Evolutionary conservation across 2,329 filamentous ascomycete genomes (phyloP).

Genomic region (Waltergamsia citrina): DNA sequence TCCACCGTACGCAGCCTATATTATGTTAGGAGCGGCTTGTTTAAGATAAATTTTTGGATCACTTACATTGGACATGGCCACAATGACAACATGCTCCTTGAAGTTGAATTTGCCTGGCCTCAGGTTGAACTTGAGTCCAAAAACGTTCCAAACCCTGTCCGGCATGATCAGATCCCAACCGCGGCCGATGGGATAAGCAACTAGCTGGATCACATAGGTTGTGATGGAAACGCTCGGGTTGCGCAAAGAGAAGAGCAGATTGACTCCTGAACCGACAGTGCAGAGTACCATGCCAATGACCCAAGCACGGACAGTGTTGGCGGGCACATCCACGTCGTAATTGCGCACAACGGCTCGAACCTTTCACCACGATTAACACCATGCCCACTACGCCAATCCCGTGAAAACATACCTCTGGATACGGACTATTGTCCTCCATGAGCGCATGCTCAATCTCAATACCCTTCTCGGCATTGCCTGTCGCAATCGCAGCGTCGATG

Average conservation of each 20-base stretch:
- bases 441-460: slow-evolving; percentile 46
- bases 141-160: slow-evolving; percentile 37
- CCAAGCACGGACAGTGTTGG: slow-evolving; percentile 57
- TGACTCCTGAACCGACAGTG: slow-evolving; percentile 51
- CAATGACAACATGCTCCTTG: slow-evolving; percentile 53
- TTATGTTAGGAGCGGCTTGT: too few relatives aligned
- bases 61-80: slow-evolving; percentile 55
- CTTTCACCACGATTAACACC: too few relatives aligned
- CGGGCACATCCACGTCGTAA: slow-evolving; percentile 53
- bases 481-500: slow-evolving; percentile 46
- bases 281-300: slow-evolving; percentile 50
- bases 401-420: slow-evolving; percentile 43
- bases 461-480: slow-evolving; percentile 45
- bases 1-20: slow-evolving; percentile 45
- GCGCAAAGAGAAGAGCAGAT: slow-evolving; percentile 51
- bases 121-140: slow-evolving; percentile 45
- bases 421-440: slow-evolving; percentile 57
- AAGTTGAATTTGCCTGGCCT: slow-evolving; percentile 49
- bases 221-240: slow-evolving; percentile 50
- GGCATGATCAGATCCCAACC: slow-evolving; percentile 47
- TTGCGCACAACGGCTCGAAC: slow-evolving; percentile 57
- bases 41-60: too few relatives aligned
- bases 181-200: slow-evolving; percentile 49
- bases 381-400: too few relatives aligned
- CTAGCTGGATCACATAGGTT: slow-evolving; percentile 52